These are phyloP conservation scores for Penicillium hordei DNA, from an alignment of 2,329 filamentous ascomycete species.

Conservation along the genomic window DNA sequence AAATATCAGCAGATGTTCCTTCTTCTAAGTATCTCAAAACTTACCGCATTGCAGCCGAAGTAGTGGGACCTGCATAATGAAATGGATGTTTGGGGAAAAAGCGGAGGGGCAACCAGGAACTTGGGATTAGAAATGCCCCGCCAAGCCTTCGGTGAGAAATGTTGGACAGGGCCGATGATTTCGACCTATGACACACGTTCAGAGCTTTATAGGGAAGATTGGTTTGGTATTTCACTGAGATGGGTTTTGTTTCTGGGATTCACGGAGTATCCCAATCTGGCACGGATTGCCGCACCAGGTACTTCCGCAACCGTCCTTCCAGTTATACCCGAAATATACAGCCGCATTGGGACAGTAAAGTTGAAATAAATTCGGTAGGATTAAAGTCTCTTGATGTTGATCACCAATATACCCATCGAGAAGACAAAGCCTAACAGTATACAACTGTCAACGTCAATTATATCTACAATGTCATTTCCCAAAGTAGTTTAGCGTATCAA, in stretches of 20 bases:
- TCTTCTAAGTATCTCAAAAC: slow-evolving; percentile 13
- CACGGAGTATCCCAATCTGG: neutral
- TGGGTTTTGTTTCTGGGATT: neutral
- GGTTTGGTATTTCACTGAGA: neutral
- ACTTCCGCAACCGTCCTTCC: neutral
- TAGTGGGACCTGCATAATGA: slow-evolving; percentile 72
- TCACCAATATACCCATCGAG: neutral
- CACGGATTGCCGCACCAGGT: neutral
- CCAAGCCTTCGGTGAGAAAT: slow-evolving; percentile 27
- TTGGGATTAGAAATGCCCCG: slow-evolving; percentile 24
- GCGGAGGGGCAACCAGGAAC: slow-evolving; percentile 13
- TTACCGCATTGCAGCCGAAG: slow-evolving; percentile 69
- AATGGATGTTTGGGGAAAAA: slow-evolving; percentile 12
- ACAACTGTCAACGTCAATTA: neutral
- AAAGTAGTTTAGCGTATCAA: slow-evolving; percentile 8
- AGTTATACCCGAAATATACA: neutral
- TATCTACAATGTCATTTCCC: neutral
- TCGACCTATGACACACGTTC: neutral
- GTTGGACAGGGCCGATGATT: neutral
- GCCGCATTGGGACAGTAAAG: neutral
- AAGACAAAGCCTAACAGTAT: neutral
- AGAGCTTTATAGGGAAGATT: neutral
- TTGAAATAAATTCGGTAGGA: fast-evolving
- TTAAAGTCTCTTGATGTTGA: fast-evolving
- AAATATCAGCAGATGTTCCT: neutral